A percentile compares a stretch with the other conserved stretches of the same genome.
phyloP scores from a whole-genome alignment of 139 green algal genomes.

The Coelastrella sp. region DNA sequence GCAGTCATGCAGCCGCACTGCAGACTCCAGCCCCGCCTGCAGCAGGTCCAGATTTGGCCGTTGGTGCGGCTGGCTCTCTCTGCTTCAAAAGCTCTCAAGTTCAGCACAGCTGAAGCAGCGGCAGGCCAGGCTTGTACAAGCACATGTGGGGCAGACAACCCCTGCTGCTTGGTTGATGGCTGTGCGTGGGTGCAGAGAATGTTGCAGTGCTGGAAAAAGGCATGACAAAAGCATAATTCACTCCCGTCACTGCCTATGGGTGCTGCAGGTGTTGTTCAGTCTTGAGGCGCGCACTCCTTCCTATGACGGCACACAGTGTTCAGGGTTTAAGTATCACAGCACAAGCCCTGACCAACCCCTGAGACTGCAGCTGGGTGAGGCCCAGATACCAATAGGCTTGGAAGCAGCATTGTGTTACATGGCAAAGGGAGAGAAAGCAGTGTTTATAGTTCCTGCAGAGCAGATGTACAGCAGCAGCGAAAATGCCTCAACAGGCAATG shows the following conservation, averaged over 20 bases:
- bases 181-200: no score
- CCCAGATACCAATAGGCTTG: conserved; percentile 57
- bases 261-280: conserved; percentile 62
- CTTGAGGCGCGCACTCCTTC: conserved; percentile 48
- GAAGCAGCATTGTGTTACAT: conserved; percentile 66
- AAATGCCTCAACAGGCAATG: background rate
- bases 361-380: conserved; percentile 54
- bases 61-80: no score
- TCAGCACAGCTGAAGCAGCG: no score
- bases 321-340: conserved; percentile 35
- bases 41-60: no score
- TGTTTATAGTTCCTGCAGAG: conserved; percentile 55
- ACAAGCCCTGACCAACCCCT: conserved; percentile 49
- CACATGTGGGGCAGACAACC: no score
- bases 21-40: no score
- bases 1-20: no score
- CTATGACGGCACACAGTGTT: conserved; percentile 54
- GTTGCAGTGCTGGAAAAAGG: no score
- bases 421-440: conserved; percentile 61
- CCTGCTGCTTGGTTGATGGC: no score
- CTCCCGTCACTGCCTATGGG: background rate
- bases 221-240: no score
- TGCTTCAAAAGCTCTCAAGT: no score
- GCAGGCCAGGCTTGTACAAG: no score
- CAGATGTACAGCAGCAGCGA: conserved; percentile 41